Conservation (phyloP, 2,329 filamentous ascomycete species). For the Cordyceps tenuipes region DNA sequence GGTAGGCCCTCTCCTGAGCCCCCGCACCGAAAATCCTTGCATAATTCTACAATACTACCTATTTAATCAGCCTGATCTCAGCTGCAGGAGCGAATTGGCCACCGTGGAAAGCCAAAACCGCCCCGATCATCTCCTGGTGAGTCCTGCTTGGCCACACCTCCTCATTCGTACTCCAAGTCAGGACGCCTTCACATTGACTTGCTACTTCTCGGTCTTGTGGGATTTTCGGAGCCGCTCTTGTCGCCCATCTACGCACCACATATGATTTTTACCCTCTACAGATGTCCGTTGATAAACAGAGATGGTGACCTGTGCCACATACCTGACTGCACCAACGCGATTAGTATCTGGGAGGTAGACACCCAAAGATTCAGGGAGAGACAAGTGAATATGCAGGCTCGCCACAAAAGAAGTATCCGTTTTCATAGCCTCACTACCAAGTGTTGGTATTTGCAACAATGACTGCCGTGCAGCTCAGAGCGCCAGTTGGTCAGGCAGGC, state of each 20-base stretch:
- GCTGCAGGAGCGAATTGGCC: neutral
- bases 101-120: neutral
- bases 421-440: neutral
- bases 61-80: neutral
- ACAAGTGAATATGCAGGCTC: neutral
- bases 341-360: neutral
- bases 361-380: neutral
- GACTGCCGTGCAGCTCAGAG: neutral
- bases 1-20: neutral
- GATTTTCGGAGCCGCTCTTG: constrained; percentile 1
- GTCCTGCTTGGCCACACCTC: neutral
- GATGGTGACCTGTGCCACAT: neutral
- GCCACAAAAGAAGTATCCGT: neutral
- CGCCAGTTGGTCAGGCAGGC: neutral
- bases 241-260: constrained; percentile 6
- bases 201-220: neutral
- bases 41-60: neutral
- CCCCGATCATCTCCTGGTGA: neutral
- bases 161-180: neutral
- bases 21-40: neutral
- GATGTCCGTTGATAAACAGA: neutral
- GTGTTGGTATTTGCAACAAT: neutral
- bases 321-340: neutral
- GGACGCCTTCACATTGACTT: neutral
- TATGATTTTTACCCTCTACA: neutral